Percentiles rank a stretch among this genome's conserved stretches.
These are phyloP conservation scores for Aegilops longissima DNA, from an alignment of 176 grass and related monocot genomes.

Conservation along the genomic window DNA sequence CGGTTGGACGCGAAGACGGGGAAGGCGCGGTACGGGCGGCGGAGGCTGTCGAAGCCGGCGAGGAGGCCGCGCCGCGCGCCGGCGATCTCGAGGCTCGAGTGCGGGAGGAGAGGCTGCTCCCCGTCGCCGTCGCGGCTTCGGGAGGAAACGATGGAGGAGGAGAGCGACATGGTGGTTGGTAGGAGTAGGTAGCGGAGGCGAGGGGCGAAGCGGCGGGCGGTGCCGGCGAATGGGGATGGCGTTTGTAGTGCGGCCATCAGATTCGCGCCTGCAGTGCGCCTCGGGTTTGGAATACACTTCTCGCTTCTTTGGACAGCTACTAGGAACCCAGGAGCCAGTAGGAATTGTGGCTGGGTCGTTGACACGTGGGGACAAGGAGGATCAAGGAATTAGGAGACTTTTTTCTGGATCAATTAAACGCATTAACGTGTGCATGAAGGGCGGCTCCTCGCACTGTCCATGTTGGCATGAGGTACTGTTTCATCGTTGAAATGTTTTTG, in stretches of 20 bases:
- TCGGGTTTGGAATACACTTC: not conserved
- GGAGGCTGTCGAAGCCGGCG: constrained; percentile 68
- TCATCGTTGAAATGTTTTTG: too few species aligned
- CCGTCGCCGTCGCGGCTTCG: not conserved
- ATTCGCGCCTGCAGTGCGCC: not conserved
- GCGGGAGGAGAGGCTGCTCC: constrained; percentile 32
- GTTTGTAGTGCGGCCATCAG: constrained; percentile 28
- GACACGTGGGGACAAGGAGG: constrained; percentile 5
- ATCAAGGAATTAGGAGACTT: too few species aligned
- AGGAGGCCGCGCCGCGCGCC: constrained; percentile 59
- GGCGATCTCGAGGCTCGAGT: constrained; percentile 66
- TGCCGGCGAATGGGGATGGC: constrained; percentile 36
- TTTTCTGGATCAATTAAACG: too few species aligned
- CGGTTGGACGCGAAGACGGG: constrained; percentile 65
- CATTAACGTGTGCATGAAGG: too few species aligned
- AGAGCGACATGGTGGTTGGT: not conserved
- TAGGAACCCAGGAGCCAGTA: constrained; percentile 1
- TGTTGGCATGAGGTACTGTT: too few species aligned
- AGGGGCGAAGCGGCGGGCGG: constrained; percentile 46
- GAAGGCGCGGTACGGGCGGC: constrained; percentile 70
- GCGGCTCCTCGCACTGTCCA: too few species aligned
- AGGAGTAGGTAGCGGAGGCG: constrained; percentile 30
- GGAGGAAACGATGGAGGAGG: not conserved
- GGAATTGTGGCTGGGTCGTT: constrained; percentile 6
- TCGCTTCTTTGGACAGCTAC: not conserved